Percentiles rank a stretch among this genome's conserved stretches.
Conservation (phyloP, 1,139 yeast species). For the Candida sp. region DNA sequence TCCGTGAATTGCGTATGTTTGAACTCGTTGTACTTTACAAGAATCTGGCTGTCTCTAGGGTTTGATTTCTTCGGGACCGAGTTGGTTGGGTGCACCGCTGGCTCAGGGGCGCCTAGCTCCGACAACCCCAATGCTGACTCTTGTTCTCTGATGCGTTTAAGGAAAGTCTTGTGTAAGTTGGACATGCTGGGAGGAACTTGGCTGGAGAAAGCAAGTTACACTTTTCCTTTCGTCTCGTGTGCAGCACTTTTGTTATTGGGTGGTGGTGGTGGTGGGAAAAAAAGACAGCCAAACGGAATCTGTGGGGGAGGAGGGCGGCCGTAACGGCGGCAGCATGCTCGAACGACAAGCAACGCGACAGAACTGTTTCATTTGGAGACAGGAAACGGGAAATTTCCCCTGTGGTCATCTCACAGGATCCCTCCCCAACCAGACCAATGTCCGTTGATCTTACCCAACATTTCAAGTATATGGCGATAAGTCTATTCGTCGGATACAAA, state of each 20-base stretch:
- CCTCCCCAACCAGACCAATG: background rate
- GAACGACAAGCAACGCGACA: too few relatives aligned
- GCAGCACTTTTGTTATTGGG: too few relatives aligned
- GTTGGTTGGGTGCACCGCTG: constrained; percentile 3
- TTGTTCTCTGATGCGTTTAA: constrained; percentile 41
- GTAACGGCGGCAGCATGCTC: too few relatives aligned
- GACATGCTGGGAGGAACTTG: constrained; percentile 33
- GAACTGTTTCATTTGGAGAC: too few relatives aligned
- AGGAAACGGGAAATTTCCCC: too few relatives aligned
- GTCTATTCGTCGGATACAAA: constrained; percentile 45
- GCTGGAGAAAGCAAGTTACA: background rate
- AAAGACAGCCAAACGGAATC: too few relatives aligned
- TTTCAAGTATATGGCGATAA: constrained; percentile 40
- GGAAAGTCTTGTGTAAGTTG: constrained; percentile 44
- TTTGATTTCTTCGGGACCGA: background rate
- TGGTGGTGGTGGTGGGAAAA: too few relatives aligned
- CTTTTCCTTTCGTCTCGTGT: background rate
- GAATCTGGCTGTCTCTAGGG: constrained; percentile 7
- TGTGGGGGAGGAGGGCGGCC: too few relatives aligned
- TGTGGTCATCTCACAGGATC: background rate
- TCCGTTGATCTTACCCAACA: constrained; percentile 26
- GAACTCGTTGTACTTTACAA: constrained; percentile 15
- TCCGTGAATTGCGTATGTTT: constrained; percentile 21
- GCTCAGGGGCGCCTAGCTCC: constrained; percentile 16
- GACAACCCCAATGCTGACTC: constrained; percentile 42